Conservation (phyloP, 805 yeast genomes). For the Candida xyloterini region DNA sequence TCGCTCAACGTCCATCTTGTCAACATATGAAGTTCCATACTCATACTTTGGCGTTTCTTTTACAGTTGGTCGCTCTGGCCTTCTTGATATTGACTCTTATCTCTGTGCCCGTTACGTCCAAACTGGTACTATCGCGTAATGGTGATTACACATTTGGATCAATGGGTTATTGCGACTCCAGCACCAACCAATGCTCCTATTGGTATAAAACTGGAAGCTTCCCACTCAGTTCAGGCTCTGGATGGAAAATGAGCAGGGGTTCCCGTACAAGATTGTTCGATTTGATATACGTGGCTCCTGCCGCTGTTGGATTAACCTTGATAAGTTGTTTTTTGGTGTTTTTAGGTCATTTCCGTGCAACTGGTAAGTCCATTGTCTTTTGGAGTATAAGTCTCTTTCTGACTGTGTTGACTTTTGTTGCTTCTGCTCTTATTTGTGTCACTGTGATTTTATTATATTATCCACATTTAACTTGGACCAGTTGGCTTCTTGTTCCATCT, state of each 20-base stretch:
- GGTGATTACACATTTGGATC: conserved; percentile 53
- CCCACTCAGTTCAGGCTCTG: conserved; percentile 4
- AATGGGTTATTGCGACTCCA: conserved; percentile 56
- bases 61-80: conserved; percentile 55
- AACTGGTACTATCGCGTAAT: conserved; percentile 49
- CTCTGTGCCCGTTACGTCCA: conserved; percentile 54
- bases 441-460: conserved; percentile 55
- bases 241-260: conserved; percentile 46
- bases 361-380: conserved; percentile 22
- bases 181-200: conserved; percentile 11
- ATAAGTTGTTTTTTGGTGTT: conserved; percentile 39
- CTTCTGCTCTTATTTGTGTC: conserved; percentile 53
- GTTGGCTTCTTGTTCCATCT: conserved; percentile 69
- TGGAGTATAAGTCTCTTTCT: conserved; percentile 45
- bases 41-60: conserved; percentile 36
- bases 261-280: conserved; percentile 53
- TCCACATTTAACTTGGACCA: conserved; percentile 68
- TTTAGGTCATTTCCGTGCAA: conserved; percentile 29
- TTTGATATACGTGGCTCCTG: conserved; percentile 58
- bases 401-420: conserved; percentile 48
- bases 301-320: conserved; percentile 63
- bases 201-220: conserved; percentile 40
- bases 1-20: background rate
- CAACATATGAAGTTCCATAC: conserved; percentile 17
- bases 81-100: conserved; percentile 59